Conservation (phyloP, 768 basidiomycete species). For the Suillus decipiens region DNA sequence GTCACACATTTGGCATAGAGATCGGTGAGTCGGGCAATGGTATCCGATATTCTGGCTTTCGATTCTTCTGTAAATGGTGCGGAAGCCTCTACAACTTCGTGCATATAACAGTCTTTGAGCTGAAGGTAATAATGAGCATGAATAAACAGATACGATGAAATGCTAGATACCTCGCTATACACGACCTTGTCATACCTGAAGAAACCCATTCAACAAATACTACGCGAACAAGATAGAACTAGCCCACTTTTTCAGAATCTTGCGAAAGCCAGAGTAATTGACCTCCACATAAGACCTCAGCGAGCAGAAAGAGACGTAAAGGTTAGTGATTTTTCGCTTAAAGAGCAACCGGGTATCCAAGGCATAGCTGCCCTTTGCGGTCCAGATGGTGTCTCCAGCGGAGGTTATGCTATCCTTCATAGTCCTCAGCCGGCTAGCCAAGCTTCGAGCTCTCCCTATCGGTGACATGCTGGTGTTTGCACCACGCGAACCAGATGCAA, state of each 20-base stretch:
- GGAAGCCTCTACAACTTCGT: slow-evolving; percentile 63
- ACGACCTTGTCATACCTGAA: slow-evolving; percentile 96
- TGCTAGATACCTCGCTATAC: slow-evolving; percentile 52
- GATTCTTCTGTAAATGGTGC: slow-evolving; percentile 67
- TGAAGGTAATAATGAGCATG: slow-evolving; percentile 26
- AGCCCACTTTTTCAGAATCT: slow-evolving; percentile 90
- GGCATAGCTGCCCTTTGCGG: slow-evolving; percentile 74
- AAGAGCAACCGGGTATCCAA: slow-evolving; percentile 81
- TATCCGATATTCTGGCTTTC: slow-evolving; percentile 61
- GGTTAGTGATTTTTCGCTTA: slow-evolving; percentile 84
- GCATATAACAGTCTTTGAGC: slow-evolving; percentile 80
- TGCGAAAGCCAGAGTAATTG: slow-evolving; percentile 91
- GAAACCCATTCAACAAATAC: neutral
- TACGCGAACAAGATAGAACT: slow-evolving; percentile 6
- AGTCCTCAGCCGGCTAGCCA: slow-evolving; percentile 52
- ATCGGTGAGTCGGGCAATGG: slow-evolving; percentile 59
- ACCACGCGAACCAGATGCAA: slow-evolving; percentile 24
- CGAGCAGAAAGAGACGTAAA: slow-evolving; percentile 76
- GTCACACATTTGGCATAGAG: slow-evolving; percentile 88
- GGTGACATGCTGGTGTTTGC: slow-evolving; percentile 36
- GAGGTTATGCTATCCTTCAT: slow-evolving; percentile 55
- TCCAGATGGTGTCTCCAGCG: slow-evolving; percentile 66
- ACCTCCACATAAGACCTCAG: slow-evolving; percentile 88
- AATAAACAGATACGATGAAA: neutral
- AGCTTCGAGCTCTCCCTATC: slow-evolving; percentile 30